phyloP scores from a whole-genome alignment of 306 rosid genomes.

The Glycine tomentella region DNA sequence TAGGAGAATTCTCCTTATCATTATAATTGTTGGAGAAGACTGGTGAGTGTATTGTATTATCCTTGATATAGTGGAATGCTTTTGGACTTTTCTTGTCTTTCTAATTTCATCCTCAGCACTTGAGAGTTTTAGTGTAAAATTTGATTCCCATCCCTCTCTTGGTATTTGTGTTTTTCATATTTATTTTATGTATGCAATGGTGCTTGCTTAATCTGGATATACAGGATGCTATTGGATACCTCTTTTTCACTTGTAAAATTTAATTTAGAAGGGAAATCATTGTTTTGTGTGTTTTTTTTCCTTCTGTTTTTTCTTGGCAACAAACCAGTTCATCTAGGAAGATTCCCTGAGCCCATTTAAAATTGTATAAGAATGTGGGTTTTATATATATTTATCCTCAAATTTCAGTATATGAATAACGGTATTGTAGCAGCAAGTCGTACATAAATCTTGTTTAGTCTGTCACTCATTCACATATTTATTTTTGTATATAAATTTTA shows the following conservation, averaged over 20 bases:
- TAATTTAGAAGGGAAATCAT: constrained; percentile 1
- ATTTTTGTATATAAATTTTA: constrained; percentile 17
- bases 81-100: constrained; percentile 13
- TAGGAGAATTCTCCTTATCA: constrained; percentile 27
- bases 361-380: constrained; percentile 19
- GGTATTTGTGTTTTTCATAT: not conserved
- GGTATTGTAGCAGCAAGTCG: not conserved
- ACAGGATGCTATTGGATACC: constrained; percentile 1
- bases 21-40: constrained; percentile 12
- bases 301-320: not conserved
- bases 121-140: constrained; percentile 15
- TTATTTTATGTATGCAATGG: not conserved
- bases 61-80: constrained; percentile 20
- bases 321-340: constrained; percentile 18
- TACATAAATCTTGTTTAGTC: not conserved
- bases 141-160: not conserved
- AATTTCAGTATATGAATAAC: constrained; percentile 13
- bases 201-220: constrained; percentile 15
- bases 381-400: constrained; percentile 7
- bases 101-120: not conserved
- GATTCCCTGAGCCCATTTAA: constrained; percentile 27
- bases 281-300: not conserved
- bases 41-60: not conserved
- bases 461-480: not conserved
- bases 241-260: not conserved